Percentiles rank a stretch among this genome's conserved stretches.
phyloP scores from a whole-genome alignment of 1,284 basidiomycete genomes.

The Tetrapyrgos nigripes region DNA sequence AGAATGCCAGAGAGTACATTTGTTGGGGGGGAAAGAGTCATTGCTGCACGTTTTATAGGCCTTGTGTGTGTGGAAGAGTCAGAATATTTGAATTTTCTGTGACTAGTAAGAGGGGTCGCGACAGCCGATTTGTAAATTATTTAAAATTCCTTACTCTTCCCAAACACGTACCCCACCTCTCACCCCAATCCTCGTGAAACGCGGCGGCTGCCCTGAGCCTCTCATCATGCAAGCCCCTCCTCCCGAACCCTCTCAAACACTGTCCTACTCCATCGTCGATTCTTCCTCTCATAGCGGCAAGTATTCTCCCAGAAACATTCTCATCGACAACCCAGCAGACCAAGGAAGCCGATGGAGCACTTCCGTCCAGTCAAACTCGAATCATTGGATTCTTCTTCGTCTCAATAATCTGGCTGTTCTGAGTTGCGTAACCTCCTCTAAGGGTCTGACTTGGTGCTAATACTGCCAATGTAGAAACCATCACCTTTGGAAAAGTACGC shows the following conservation, averaged over 20 bases:
- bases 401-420: slow-evolving; percentile 64
- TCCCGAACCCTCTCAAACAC: slow-evolving; percentile 27
- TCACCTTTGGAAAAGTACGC: slow-evolving; percentile 81
- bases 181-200: too few species aligned
- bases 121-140: too few species aligned
- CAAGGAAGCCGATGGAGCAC: slow-evolving; percentile 77
- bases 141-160: too few species aligned
- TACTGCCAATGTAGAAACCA: slow-evolving; percentile 52
- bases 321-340: slow-evolving; percentile 66
- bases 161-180: too few species aligned
- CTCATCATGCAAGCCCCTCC: slow-evolving; percentile 6
- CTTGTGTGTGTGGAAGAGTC: not conserved
- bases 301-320: slow-evolving; percentile 73
- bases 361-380: slow-evolving; percentile 58
- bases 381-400: slow-evolving; percentile 75
- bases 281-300: slow-evolving; percentile 73
- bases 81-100: too few species aligned
- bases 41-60: too few species aligned
- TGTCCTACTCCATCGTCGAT: slow-evolving; percentile 60
- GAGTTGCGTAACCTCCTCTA: slow-evolving; percentile 69
- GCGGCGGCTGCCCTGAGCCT: not conserved
- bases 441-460: not conserved
- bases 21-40: too few species aligned
- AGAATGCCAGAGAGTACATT: too few species aligned
- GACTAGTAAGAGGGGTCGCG: too few species aligned